Evolutionary conservation across 768 basidiomycete genomes (phyloP), one percentile per base, ranked within the genome.

Genomic region (Trametes coccinea): DNA sequence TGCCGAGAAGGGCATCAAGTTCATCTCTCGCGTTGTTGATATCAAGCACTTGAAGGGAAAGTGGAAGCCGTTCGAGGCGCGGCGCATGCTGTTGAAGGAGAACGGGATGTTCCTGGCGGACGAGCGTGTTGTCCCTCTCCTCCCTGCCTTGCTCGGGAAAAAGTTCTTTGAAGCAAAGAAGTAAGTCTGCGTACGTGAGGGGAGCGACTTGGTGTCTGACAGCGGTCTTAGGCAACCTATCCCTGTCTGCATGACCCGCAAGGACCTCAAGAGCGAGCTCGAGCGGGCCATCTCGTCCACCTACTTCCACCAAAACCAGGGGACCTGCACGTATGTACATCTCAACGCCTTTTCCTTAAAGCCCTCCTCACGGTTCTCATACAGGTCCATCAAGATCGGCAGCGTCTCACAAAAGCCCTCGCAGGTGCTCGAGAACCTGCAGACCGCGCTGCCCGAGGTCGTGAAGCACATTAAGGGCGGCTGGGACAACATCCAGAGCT

Each of bases 151-250:
- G 49, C 79, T 98, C 2, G 97, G 97, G 5, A 87, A 85, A 53
- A 90, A 89, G 68, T 98, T 93, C 84, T 94, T 98, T 68, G 84
- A 92, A 33, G 93, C 95, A 0, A 98, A 98, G 78, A 98, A 98
- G 95, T 97, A 67, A 65, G 91, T 67, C 4, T 47, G 58, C 64
- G 65, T 16, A 13, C 45, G 11, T 14, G 30, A 27, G n/a, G 31
- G 27, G 60, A 9, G 41, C 52, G 6, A 52, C 17, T n/a, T 14
- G 22, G 51, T 62, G 11, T 17, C 39, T 22, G 22, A 22, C 60
- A 98, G 5, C 34, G 34, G 5, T 11, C 34, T 37, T 37, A 37
- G 95, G 77, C 93, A 96, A 74, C 97, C 97, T 1, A 92, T 98
- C 34, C 94, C 97, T 1, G 96, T 98, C n/a, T 88, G 85, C 65